These are phyloP conservation scores for Meyerozyma guilliermondii DNA, from an alignment of 1,139 yeast species.

Conservation along the genomic window DNA sequence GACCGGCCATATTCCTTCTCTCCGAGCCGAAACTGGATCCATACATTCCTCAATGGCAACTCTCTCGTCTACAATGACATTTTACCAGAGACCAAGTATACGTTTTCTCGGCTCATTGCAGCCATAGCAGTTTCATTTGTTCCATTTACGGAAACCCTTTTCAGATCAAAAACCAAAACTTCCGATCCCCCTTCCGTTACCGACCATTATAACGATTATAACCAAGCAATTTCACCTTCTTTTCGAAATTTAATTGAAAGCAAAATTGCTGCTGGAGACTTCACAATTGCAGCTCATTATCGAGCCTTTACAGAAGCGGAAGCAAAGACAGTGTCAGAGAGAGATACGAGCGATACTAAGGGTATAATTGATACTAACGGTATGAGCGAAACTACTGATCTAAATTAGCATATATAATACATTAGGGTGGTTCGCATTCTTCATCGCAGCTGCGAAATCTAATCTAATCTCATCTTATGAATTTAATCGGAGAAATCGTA, in stretches of 20 bases:
- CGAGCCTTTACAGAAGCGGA: slow-evolving; percentile 1
- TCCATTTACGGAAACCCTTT: slow-evolving; percentile 27
- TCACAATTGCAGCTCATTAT: slow-evolving; percentile 1
- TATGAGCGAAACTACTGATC: background rate
- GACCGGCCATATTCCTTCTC: slow-evolving; percentile 28
- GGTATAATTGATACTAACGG: background rate
- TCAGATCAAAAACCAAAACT: slow-evolving; percentile 4
- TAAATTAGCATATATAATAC: no score
- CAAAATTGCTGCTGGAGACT: slow-evolving; percentile 5
- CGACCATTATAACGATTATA: background rate
- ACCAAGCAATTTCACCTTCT: background rate
- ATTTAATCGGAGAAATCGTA: slow-evolving; percentile 69
- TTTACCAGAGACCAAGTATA: slow-evolving; percentile 3
- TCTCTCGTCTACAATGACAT: slow-evolving; percentile 14
- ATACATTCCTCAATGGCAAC: slow-evolving; percentile 27
- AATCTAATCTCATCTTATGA: slow-evolving; percentile 37
- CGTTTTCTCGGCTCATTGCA: slow-evolving; percentile 11
- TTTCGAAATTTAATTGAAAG: slow-evolving; percentile 5
- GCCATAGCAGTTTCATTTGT: slow-evolving; percentile 20
- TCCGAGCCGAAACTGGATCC: slow-evolving; percentile 27
- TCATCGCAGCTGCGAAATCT: slow-evolving; percentile 1
- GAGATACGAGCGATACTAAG: background rate
- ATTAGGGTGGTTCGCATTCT: background rate
- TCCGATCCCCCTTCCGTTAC: slow-evolving; percentile 5
- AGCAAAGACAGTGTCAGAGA: no score